These are phyloP conservation scores for Kentomonas sorsogonicus DNA, from an alignment of 208 protist genomes.

Conservation along the genomic window DNA sequence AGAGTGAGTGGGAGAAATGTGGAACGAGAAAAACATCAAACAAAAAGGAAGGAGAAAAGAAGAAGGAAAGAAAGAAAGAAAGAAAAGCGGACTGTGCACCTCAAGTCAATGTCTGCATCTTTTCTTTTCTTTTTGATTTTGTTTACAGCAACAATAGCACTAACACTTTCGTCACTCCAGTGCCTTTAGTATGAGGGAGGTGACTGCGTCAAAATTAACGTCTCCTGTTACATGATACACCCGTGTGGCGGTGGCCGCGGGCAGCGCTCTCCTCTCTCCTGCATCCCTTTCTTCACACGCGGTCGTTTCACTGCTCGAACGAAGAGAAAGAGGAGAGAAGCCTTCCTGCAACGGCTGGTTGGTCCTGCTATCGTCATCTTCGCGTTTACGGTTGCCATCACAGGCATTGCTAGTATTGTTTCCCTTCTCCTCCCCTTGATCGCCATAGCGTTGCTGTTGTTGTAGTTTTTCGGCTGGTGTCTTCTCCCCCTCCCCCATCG, in stretches of 20 bases:
- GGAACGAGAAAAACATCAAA: background rate
- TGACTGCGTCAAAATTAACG: conserved; percentile 13
- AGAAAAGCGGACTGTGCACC: background rate
- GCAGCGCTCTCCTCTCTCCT: too few relatives aligned
- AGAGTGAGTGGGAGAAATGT: background rate
- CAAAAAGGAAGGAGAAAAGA: conserved; percentile 5
- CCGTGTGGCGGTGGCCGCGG: background rate
- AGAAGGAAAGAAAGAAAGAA: background rate
- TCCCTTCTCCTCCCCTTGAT: too few relatives aligned
- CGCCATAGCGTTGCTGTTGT: too few relatives aligned
- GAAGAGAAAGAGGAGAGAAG: too few relatives aligned
- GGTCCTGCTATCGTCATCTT: too few relatives aligned
- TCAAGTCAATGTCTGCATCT: background rate
- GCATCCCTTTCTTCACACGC: too few relatives aligned
- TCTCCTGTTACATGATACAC: conserved; percentile 7
- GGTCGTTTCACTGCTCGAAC: too few relatives aligned
- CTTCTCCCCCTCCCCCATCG: too few relatives aligned
- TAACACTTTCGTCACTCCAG: background rate
- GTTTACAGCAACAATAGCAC: background rate
- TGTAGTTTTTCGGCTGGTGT: too few relatives aligned
- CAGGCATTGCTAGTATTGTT: too few relatives aligned
- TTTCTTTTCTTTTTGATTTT: background rate
- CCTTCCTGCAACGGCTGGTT: too few relatives aligned
- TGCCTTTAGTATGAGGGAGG: background rate
- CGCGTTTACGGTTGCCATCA: too few relatives aligned